Percentiles rank a stretch among this genome's conserved stretches.
Evolutionary conservation across 176 grass and related monocot genomes (phyloP).

Genomic region (Chrysopogon serrulatus): DNA sequence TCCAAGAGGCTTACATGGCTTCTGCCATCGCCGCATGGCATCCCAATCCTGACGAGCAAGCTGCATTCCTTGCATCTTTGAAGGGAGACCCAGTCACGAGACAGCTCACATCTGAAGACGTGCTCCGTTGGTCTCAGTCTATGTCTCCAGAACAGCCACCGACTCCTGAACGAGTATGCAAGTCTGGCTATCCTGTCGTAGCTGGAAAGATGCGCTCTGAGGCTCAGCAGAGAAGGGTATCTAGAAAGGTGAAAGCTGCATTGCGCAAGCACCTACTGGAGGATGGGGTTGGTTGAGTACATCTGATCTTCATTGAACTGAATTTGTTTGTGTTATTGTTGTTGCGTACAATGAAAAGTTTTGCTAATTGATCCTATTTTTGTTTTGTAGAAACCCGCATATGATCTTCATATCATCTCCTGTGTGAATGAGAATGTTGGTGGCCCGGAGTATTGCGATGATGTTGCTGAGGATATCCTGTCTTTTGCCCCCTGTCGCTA

Average conservation of each 20-base stretch:
- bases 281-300: neutral
- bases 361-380: neutral
- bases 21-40: conserved; percentile 4
- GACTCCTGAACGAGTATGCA: neutral
- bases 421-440: conserved; percentile 12
- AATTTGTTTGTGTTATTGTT: neutral
- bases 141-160: neutral
- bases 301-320: neutral
- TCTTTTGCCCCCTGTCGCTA: neutral
- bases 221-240: neutral
- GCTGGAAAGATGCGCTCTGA: neutral
- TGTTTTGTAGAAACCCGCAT: conserved; percentile 7
- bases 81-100: neutral
- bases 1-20: conserved; percentile 1
- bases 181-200: neutral
- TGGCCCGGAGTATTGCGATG: neutral
- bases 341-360: neutral
- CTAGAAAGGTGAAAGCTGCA: neutral
- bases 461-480: neutral
- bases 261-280: neutral
- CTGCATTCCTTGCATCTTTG: neutral
- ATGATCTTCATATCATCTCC: conserved; percentile 25
- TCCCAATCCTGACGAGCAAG: neutral
- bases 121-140: accelerated
- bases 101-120: neutral